A percentile compares a stretch with the other conserved stretches of the same genome.
These are phyloP conservation scores for Xylaria flabelliformis DNA, from an alignment of 495 filamentous ascomycete species.

Conservation along the genomic window DNA sequence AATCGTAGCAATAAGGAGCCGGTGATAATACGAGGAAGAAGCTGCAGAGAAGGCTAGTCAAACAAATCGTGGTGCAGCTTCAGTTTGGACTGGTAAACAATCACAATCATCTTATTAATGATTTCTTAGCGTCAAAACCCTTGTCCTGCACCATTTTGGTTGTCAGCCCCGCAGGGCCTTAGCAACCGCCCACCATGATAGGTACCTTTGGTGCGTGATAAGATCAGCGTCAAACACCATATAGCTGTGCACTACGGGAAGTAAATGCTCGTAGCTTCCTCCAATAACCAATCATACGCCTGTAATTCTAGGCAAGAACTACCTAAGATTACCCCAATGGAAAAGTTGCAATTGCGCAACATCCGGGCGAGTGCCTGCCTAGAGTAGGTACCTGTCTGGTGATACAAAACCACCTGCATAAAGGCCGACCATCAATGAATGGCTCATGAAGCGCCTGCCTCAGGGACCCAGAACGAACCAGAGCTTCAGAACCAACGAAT, in stretches of 20 bases:
- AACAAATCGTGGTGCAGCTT: conserved; percentile 7
- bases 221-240: conserved; percentile 14
- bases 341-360: not conserved
- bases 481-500: conserved; percentile 19
- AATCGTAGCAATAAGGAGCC: conserved; percentile 15
- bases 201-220: not conserved
- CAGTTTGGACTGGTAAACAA: conserved; percentile 20
- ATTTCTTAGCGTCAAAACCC: conserved; percentile 2
- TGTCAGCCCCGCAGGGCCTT: conserved; percentile 24
- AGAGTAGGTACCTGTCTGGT: not conserved
- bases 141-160: conserved; percentile 16
- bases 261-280: not conserved
- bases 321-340: not conserved
- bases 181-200: conserved; percentile 27
- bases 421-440: not conserved
- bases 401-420: conserved; percentile 8
- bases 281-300: not conserved
- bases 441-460: conserved; percentile 18
- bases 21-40: conserved; percentile 21
- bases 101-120: conserved; percentile 1
- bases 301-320: not conserved
- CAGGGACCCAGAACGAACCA: not conserved
- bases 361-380: not conserved
- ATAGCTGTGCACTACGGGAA: not conserved
- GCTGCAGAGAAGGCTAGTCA: not conserved